Evolutionary conservation across 169 alveolate species (phyloP).

Genomic region (Cryptosporidium felis): DNA sequence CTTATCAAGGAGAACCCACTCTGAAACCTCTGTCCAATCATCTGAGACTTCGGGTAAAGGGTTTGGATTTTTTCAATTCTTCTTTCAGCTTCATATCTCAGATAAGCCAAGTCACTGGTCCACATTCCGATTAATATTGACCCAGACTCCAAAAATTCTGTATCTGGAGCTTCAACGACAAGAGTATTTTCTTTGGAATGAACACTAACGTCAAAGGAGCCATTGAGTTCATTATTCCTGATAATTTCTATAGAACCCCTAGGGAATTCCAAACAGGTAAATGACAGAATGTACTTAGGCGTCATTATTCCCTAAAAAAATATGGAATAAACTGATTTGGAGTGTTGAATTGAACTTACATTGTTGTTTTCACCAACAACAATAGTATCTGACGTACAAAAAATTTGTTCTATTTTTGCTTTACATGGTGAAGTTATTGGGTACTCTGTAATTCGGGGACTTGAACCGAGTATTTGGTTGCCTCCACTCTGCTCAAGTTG

Average conservation of each 20-base stretch:
- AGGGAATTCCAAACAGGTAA: slow-evolving; percentile 23
- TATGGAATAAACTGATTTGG: background rate
- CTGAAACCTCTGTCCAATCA: slow-evolving; percentile 16
- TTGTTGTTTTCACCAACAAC: slow-evolving; percentile 9
- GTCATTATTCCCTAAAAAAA: slow-evolving; percentile 16
- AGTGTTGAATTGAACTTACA: slow-evolving; percentile 6
- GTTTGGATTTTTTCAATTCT: background rate
- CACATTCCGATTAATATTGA: slow-evolving; percentile 21
- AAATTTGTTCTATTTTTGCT: slow-evolving; percentile 3
- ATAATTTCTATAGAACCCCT: background rate
- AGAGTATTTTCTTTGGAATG: background rate
- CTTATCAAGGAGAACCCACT: background rate
- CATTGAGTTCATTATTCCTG: background rate
- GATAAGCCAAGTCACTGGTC: background rate
- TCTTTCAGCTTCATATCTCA: slow-evolving; percentile 21
- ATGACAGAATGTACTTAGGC: slow-evolving; percentile 60
- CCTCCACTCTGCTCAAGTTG: too few species aligned
- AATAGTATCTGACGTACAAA: background rate
- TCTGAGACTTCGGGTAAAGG: slow-evolving; percentile 5
- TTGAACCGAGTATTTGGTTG: too few species aligned
- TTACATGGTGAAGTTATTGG: slow-evolving; percentile 26
- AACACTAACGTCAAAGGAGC: background rate
- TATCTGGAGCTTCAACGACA: slow-evolving; percentile 13
- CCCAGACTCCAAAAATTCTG: slow-evolving; percentile 12
- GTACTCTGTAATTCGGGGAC: too few species aligned